These are phyloP conservation scores for Crucibulum cyathiforme DNA, from an alignment of 1,284 basidiomycete genomes.

Conservation along the genomic window DNA sequence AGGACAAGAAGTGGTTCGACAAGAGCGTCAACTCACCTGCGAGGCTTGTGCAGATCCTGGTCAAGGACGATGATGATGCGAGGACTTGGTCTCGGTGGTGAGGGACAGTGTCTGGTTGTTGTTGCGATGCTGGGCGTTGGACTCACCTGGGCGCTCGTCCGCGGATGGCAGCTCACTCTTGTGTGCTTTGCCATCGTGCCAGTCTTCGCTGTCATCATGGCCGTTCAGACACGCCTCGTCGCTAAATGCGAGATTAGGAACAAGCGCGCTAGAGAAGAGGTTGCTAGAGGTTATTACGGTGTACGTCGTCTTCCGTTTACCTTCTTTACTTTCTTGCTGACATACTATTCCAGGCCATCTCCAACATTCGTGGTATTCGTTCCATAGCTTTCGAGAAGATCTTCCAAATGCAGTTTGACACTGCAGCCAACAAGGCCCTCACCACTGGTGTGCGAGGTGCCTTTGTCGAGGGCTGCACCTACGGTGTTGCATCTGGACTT, in stretches of 20 bases:
- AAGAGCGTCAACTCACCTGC: slow-evolving; percentile 2
- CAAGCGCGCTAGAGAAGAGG: slow-evolving; percentile 84
- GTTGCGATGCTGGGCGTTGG: too few species aligned
- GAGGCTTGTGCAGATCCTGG: not conserved
- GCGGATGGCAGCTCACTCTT: slow-evolving; percentile 93
- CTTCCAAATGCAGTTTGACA: slow-evolving; percentile 75
- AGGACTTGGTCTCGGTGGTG: too few species aligned
- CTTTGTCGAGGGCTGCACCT: slow-evolving; percentile 84
- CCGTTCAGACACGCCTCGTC: slow-evolving; percentile 74
- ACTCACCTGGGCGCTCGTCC: slow-evolving; percentile 32
- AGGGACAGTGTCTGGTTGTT: too few species aligned
- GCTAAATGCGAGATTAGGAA: slow-evolving; percentile 79
- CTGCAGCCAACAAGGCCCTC: slow-evolving; percentile 67
- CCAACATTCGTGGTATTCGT: slow-evolving; percentile 87
- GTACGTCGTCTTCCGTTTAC: slow-evolving; percentile 45
- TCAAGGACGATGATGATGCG: too few species aligned
- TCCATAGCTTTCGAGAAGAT: slow-evolving; percentile 87
- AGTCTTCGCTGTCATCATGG: slow-evolving; percentile 79
- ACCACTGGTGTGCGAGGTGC: slow-evolving; percentile 77
- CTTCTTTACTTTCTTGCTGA: slow-evolving; percentile 9
- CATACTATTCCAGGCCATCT: slow-evolving; percentile 62
- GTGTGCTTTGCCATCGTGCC: slow-evolving; percentile 89
- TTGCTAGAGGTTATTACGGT: slow-evolving; percentile 88
- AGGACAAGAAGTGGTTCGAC: slow-evolving; percentile 95
- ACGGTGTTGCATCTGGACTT: slow-evolving; percentile 79